phyloP scores from a whole-genome alignment of 2,329 filamentous ascomycete genomes.

The Zasmidium angulare region DNA sequence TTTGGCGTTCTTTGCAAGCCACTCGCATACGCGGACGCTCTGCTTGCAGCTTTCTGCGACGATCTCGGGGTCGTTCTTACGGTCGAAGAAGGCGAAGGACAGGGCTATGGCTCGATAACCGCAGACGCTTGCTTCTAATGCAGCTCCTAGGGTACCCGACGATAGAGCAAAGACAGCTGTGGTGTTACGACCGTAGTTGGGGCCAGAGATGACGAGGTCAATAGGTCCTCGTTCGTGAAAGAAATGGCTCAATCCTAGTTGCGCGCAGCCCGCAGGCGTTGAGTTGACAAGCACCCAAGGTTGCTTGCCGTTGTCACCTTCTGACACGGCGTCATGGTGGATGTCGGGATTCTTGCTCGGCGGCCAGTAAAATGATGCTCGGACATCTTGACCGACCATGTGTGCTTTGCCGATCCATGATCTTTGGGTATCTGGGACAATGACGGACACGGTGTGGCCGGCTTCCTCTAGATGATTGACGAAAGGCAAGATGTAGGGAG shows the following conservation, averaged over 20 bases:
- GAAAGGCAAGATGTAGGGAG: slow-evolving; percentile 50
- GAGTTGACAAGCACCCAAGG: slow-evolving; percentile 53
- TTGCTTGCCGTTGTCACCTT: slow-evolving; percentile 37
- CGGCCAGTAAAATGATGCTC: slow-evolving; percentile 63
- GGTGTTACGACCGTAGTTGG: slow-evolving; percentile 53
- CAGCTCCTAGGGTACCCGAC: slow-evolving; percentile 51
- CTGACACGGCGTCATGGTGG: slow-evolving; percentile 28
- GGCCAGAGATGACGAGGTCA: slow-evolving; percentile 51
- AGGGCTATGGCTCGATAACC: slow-evolving; percentile 68
- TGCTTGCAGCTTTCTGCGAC: slow-evolving; percentile 75
- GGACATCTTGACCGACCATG: slow-evolving; percentile 76
- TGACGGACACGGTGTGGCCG: slow-evolving; percentile 86
- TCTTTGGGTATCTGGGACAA: slow-evolving; percentile 85
- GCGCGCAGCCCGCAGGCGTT: slow-evolving; percentile 51
- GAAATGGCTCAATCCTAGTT: slow-evolving; percentile 51
- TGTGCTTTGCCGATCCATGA: slow-evolving; percentile 99
- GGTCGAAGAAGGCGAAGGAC: slow-evolving; percentile 84
- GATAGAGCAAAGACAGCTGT: slow-evolving; percentile 52
- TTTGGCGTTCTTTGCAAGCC: slow-evolving; percentile 73
- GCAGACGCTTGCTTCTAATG: slow-evolving; percentile 51
- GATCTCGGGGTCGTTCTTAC: slow-evolving; percentile 77
- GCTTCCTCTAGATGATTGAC: slow-evolving; percentile 53
- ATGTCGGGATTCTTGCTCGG: slow-evolving; percentile 33
- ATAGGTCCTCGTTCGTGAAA: slow-evolving; percentile 43
- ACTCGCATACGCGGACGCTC: slow-evolving; percentile 74